Conservation (phyloP, 202 grass and related monocot species). For the Elaeis oleifera region DNA sequence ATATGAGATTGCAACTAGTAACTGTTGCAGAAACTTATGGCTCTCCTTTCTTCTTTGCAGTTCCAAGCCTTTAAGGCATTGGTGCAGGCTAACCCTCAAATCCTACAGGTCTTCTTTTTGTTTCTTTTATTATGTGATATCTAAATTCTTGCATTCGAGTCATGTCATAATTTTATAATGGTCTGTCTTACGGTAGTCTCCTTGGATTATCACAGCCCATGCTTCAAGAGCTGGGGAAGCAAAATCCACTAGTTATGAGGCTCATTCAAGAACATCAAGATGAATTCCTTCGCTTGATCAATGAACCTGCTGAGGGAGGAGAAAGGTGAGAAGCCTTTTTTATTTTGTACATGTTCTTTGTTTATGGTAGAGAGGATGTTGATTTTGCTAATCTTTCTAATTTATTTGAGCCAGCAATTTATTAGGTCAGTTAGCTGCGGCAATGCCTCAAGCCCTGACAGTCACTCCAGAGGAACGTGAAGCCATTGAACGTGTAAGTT, state of each 20-base stretch:
- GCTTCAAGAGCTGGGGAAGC: slow-evolving; percentile 92
- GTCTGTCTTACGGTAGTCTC: slow-evolving; percentile 5
- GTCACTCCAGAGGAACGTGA: slow-evolving; percentile 86
- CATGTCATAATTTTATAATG: not conserved
- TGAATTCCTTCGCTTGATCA: slow-evolving; percentile 83
- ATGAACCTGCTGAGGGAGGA: slow-evolving; percentile 77
- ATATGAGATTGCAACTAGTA: not conserved
- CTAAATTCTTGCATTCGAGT: not conserved
- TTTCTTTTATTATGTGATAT: not conserved
- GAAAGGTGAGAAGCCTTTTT: slow-evolving; percentile 46
- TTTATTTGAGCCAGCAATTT: slow-evolving; percentile 50
- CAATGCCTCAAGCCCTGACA: slow-evolving; percentile 50
- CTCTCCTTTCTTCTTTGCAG: slow-evolving; percentile 23
- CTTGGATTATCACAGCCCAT: slow-evolving; percentile 48
- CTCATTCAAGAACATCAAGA: slow-evolving; percentile 93
- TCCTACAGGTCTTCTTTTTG: slow-evolving; percentile 56
- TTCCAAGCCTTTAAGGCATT: slow-evolving; percentile 62
- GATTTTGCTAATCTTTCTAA: slow-evolving; percentile 1
- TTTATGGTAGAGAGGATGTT: slow-evolving; percentile 19
- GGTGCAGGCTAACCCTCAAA: slow-evolving; percentile 77
- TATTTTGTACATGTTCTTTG: slow-evolving; percentile 1
- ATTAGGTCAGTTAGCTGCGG: slow-evolving; percentile 71
- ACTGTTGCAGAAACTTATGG: not conserved
- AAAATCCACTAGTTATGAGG: slow-evolving; percentile 86
- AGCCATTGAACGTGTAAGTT: slow-evolving; percentile 85